These are phyloP conservation scores for Porpolomopsis calyptriformis DNA, from an alignment of 768 basidiomycete species.

Conservation along the genomic window DNA sequence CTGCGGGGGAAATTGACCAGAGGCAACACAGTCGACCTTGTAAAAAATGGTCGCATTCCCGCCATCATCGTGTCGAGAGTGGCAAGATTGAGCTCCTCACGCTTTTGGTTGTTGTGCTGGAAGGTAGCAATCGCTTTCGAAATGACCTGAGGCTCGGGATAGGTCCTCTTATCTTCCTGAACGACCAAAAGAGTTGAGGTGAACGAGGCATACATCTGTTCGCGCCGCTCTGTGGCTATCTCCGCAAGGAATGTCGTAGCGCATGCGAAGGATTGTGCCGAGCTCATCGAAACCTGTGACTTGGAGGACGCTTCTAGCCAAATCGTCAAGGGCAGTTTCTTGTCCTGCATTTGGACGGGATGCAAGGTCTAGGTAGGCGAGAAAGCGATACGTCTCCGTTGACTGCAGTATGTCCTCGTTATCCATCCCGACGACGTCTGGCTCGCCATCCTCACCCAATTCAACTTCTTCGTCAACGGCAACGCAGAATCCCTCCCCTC, in stretches of 20 bases:
- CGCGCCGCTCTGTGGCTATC: conserved; percentile 14
- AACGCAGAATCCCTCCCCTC: conserved; percentile 23
- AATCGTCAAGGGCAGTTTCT: conserved; percentile 9
- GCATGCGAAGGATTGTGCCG: conserved; percentile 9
- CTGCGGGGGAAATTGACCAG: conserved; percentile 6
- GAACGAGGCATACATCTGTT: conserved; percentile 18
- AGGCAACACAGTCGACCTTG: conserved; percentile 11
- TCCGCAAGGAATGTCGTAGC: conserved; percentile 14
- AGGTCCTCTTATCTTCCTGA: conserved; percentile 16
- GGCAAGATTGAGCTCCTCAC: conserved; percentile 8
- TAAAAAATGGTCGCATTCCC: conserved; percentile 21
- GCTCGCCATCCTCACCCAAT: conserved; percentile 27
- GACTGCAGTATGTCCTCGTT: conserved; percentile 13
- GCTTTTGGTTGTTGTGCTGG: conserved; percentile 17
- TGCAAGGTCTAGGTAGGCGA: conserved; percentile 1
- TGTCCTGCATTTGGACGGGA: conserved; percentile 1
- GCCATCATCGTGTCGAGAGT: conserved; percentile 15
- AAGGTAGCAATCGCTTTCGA: conserved; percentile 25
- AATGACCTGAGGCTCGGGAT: conserved; percentile 24
- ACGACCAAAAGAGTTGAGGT: conserved; percentile 16
- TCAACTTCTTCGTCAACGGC: conserved; percentile 24
- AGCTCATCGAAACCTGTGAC: conserved; percentile 11
- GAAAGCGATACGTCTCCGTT: background rate
- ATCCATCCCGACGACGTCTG: conserved; percentile 25
- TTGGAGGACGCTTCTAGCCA: conserved; percentile 8